These are phyloP conservation scores for Umbellularia californica DNA, from an alignment of 164 flowering plant genomes.

Conservation along the genomic window DNA sequence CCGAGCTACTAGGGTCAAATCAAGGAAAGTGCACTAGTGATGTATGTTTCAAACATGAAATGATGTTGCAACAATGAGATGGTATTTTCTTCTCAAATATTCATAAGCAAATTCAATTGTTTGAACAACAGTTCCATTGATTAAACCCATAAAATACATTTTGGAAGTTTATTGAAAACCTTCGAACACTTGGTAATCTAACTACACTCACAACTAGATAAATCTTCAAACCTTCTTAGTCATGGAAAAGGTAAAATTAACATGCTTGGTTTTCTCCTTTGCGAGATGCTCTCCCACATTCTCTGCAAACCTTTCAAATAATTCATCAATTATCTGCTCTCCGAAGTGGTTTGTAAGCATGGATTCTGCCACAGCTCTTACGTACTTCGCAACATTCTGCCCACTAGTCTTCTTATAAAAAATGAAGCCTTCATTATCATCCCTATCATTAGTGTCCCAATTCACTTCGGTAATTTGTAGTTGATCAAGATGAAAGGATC, in stretches of 20 bases:
- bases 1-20: no score
- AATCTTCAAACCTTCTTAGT: not conserved
- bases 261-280: conserved; percentile 39
- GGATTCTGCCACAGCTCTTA: conserved; percentile 51
- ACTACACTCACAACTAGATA: no score
- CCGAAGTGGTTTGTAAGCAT: conserved; percentile 64
- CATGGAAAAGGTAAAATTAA: not conserved
- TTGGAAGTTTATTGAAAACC: no score
- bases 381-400: conserved; percentile 25
- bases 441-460: conserved; percentile 29
- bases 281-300: conserved; percentile 55
- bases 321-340: conserved; percentile 41
- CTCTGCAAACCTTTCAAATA: conserved; percentile 51
- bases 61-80: no score
- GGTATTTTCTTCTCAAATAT: no score
- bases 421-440: not conserved
- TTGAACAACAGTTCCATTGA: no score
- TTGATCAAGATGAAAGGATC: conserved; percentile 33
- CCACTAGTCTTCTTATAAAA: conserved; percentile 8
- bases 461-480: conserved; percentile 27
- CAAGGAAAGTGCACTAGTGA: no score
- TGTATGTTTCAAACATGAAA: no score
- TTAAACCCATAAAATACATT: no score
- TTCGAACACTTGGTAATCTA: no score
- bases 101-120: no score